Conservation (phyloP, 768 basidiomycete genomes). For the Candolleomyces efflorescens region DNA sequence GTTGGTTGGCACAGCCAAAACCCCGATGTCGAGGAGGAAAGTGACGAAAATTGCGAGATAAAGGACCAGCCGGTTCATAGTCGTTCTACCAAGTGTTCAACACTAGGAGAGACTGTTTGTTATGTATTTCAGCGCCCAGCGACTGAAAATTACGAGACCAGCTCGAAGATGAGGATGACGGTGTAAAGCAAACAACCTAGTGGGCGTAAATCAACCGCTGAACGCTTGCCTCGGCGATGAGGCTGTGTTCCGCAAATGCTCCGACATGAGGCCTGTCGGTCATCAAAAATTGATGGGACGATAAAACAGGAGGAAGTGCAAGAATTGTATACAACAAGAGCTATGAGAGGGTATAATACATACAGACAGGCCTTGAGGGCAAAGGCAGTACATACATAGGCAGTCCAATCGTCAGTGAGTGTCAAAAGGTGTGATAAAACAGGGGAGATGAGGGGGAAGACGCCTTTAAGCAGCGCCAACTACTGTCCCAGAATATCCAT, state of each 20-base stretch:
- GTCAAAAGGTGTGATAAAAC: too few species aligned
- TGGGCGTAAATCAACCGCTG: background rate
- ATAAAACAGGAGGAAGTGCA: too few species aligned
- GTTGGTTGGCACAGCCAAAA: constrained; percentile 3
- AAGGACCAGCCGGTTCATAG: background rate
- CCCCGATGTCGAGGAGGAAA: background rate
- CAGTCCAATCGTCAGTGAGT: too few species aligned
- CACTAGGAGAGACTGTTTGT: background rate
- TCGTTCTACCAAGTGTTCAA: constrained; percentile 1
- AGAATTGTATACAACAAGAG: too few species aligned
- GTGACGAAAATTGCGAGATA: background rate
- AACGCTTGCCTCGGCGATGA: background rate
- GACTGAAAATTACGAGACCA: constrained; percentile 1
- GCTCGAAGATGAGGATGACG: background rate
- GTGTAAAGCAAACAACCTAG: background rate
- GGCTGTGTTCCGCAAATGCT: background rate
- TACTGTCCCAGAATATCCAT: too few species aligned
- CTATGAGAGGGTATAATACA: too few species aligned
- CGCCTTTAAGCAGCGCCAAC: too few species aligned
- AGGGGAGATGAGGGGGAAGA: too few species aligned
- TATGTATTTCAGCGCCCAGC: background rate
- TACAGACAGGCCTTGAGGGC: too few species aligned
- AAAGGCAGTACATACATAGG: too few species aligned
- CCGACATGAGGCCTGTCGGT: too few species aligned
- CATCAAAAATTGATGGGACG: too few species aligned